Percentiles rank a stretch among this genome's conserved stretches.
Conservation (phyloP, 768 basidiomycete genomes). For the Amanita fuliginea region DNA sequence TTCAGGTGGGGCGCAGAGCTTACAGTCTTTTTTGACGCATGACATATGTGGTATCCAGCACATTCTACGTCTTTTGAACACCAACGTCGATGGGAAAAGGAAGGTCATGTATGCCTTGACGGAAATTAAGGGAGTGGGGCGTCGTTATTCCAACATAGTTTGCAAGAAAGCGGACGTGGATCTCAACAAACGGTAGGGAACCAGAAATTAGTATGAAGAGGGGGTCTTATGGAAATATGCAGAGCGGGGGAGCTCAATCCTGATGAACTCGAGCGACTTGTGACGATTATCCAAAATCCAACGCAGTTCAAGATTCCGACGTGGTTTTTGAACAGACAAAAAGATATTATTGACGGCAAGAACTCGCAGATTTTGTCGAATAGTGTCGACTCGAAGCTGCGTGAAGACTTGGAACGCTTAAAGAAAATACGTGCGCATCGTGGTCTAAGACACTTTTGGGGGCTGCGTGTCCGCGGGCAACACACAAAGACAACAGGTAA, state of each 20-base stretch:
- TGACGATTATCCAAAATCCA: constrained; percentile 99
- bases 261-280: constrained; percentile 97
- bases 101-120: constrained; percentile 99
- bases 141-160: constrained; percentile 96
- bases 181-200: constrained; percentile 86
- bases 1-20: constrained; percentile 51
- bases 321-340: constrained; percentile 99
- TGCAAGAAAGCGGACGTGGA: constrained; percentile 99
- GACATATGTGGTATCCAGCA: constrained; percentile 41
- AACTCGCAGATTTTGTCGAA: constrained; percentile 94
- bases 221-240: constrained; percentile 7
- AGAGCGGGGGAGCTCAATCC: constrained; percentile 99
- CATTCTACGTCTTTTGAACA: constrained; percentile 98
- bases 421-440: constrained; percentile 99
- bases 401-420: constrained; percentile 94
- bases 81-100: constrained; percentile 98
- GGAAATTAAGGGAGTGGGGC: constrained; percentile 99
- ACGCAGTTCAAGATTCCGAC: constrained; percentile 99
- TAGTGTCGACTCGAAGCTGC: constrained; percentile 93
- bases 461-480: constrained; percentile 92
- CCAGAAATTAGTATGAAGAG: too few species aligned
- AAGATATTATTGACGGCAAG: constrained; percentile 96
- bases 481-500: constrained; percentile 98
- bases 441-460: constrained; percentile 89
- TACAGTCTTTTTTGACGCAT: constrained; percentile 8